Evolutionary conservation across 148 eudicot genomes (phyloP).

Genomic region (Vaccinium darrowii): DNA sequence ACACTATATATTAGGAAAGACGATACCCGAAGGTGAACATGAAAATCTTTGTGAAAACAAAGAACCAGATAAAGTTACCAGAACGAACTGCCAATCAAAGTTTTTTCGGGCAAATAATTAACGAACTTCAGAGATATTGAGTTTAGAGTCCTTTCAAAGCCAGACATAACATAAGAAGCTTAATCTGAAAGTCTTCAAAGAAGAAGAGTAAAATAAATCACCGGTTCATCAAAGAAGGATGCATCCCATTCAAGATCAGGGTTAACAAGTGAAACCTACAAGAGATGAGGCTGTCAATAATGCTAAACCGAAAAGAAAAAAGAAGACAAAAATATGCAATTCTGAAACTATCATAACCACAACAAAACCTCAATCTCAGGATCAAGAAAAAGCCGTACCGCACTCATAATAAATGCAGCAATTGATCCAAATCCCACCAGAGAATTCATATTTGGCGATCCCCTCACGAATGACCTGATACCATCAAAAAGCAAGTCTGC

Average conservation of each 20-base stretch:
- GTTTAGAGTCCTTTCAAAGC: constrained; percentile 3
- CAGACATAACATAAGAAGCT: not conserved
- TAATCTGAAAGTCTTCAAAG: constrained; percentile 4
- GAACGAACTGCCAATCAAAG: not conserved
- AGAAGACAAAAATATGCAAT: not conserved
- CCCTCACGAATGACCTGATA: constrained; percentile 59
- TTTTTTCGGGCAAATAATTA: not conserved
- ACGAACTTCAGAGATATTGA: not conserved
- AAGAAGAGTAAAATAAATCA: constrained; percentile 33
- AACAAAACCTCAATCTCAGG: constrained; percentile 12
- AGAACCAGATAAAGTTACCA: not conserved
- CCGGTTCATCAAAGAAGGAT: constrained; percentile 97
- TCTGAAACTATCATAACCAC: not conserved
- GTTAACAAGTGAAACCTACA: constrained; percentile 76
- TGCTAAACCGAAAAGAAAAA: not conserved
- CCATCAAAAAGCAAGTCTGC: constrained; percentile 87
- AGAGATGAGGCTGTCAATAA: constrained; percentile 18
- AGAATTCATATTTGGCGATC: constrained; percentile 97
- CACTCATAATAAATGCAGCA: constrained; percentile 78
- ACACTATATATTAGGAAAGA: not conserved
- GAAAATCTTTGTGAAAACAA: not conserved
- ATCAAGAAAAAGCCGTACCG: constrained; percentile 44
- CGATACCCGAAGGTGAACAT: not conserved
- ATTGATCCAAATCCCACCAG: constrained; percentile 94
- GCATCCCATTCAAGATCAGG: constrained; percentile 89